These are phyloP conservation scores for Debaryomyces fabryi DNA, from an alignment of 1,139 yeast genomes.

Conservation along the genomic window DNA sequence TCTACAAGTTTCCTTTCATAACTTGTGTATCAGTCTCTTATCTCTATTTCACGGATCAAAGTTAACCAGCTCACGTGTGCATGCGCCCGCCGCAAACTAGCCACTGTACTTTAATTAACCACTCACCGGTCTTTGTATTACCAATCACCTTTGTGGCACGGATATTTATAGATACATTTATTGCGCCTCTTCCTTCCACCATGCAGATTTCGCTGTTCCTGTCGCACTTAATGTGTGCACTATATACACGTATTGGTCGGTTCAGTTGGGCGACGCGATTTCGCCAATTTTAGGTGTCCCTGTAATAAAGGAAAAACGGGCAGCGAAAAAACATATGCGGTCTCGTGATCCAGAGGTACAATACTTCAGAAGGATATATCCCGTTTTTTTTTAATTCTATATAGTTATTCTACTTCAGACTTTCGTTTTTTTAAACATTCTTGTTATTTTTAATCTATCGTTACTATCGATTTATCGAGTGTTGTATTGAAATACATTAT, in stretches of 20 bases:
- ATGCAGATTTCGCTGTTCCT: neutral
- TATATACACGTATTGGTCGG: constrained; percentile 1
- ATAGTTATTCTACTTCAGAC: constrained; percentile 1
- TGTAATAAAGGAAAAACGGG: neutral
- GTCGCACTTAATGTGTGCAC: neutral
- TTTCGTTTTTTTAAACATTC: constrained; percentile 7
- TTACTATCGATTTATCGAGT: constrained; percentile 7
- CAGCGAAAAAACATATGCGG: constrained; percentile 2
- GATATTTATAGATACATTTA: constrained; percentile 6
- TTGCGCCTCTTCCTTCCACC: constrained; percentile 6
- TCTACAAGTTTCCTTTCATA: neutral
- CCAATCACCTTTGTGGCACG: neutral
- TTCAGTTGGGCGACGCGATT: constrained; percentile 7
- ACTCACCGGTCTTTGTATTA: neutral
- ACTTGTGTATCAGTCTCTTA: neutral
- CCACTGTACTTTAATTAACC: neutral
- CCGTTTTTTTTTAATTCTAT: constrained; percentile 5
- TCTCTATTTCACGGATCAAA: no score
- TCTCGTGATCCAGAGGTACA: constrained; percentile 5
- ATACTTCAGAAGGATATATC: constrained; percentile 8
- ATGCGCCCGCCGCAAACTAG: neutral
- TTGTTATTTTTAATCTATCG: constrained; percentile 8
- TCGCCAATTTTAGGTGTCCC: neutral
- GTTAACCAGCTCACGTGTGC: neutral
- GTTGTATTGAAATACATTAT: constrained; percentile 9